phyloP scores from a whole-genome alignment of 257 asterid species.

The Rubia yunnanensis region DNA sequence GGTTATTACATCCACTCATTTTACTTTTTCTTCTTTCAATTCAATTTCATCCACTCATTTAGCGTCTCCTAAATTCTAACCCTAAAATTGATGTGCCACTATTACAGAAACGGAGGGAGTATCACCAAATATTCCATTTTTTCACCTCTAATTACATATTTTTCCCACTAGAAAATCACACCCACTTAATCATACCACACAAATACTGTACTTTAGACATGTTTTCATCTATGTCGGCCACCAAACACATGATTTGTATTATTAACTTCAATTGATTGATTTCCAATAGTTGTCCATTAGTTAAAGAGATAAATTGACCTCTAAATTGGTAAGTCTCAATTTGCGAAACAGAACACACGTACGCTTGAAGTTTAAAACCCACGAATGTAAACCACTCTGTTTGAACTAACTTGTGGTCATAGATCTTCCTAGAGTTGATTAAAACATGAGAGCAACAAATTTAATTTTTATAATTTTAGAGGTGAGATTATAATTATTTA shows the following conservation, averaged over 20 bases:
- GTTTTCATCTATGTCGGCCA: slow-evolving; percentile 17
- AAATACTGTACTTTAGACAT: not conserved
- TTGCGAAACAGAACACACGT: not conserved
- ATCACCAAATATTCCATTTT: too few species aligned
- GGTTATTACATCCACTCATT: too few species aligned
- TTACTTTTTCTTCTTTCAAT: too few species aligned
- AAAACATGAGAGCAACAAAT: too few species aligned
- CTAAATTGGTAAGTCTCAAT: not conserved
- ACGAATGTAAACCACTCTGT: not conserved
- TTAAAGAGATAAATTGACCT: not conserved
- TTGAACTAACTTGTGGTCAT: too few species aligned
- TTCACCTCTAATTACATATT: not conserved
- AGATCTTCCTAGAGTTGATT: not conserved
- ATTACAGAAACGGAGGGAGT: not conserved
- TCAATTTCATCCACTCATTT: too few species aligned
- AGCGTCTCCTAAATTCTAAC: too few species aligned
- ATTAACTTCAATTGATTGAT: not conserved
- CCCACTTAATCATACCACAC: not conserved
- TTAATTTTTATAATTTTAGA: too few species aligned
- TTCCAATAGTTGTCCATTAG: not conserved
- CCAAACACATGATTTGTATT: slow-evolving; percentile 7
- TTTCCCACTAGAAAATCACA: not conserved
- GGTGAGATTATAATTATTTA: too few species aligned
- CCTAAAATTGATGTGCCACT: not conserved
- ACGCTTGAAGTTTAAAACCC: not conserved